Base-by-base conservation (phyloP, 164 flowering plant species). In the Aristolochia californica region DNA sequence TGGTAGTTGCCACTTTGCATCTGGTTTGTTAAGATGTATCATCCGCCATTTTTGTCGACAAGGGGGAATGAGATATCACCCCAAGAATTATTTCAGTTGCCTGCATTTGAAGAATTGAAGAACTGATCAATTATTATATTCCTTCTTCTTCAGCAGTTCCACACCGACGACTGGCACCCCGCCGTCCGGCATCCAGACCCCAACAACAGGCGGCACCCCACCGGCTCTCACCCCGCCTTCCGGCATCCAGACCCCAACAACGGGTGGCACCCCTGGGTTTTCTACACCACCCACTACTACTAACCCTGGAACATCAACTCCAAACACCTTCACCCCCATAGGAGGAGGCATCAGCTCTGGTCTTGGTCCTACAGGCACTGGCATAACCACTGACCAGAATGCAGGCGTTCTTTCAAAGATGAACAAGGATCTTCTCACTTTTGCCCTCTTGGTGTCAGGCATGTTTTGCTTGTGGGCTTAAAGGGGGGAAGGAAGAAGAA, bases 291-390 rank as follows among this genome's bases (percentile, higher is more conserved):
- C 56, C 15, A 15, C 43, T 10, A 54, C 43, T 4, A 54, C 40
- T 27, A 27, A 28, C 15, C 56, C 56, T 4, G 20, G 20, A 17
- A 16, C 56, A 54, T 24, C 56, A 54, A 56, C 24, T 40, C 40
- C 40, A 13, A 56, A 20, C 40, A 44, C 47, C 15, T 34, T 18
- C 57, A 54, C 38, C 58, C 58, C 58, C 9, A 34, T 56, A 3
- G 58, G 45, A 15, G 56, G 56, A 28, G 45, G 45, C 23, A 40
- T 20, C 13, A 12, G 43, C 22, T 21, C 47, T 20, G 47, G 47
- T 5, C 21, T 40, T 5, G 58, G 58, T 10, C 58, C 47, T 5
- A 21, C 25, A 15, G 25, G 24, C 14, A 24, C 54, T 14, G 26
- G 23, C 15, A 15, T 28, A 15, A 40, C 16, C 47, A 56, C 13